A percentile compares a stretch with the other conserved stretches of the same genome.
Conservation (phyloP, 1,284 basidiomycete genomes). For the Caloboletus inedulis region DNA sequence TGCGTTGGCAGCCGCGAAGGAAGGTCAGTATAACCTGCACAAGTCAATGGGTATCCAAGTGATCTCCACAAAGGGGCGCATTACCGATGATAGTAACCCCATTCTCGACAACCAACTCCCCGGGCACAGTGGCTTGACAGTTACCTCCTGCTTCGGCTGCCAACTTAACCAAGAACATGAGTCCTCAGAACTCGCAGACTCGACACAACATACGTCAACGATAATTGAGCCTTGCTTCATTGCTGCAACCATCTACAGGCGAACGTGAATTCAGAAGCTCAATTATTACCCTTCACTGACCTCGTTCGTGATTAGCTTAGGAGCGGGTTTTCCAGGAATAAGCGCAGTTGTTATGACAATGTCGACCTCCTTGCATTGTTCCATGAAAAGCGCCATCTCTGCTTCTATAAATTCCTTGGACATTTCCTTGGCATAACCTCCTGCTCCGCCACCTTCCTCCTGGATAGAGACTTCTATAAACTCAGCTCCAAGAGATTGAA, state of each 20-base stretch:
- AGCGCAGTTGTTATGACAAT: constrained; percentile 83
- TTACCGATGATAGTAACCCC: constrained; percentile 79
- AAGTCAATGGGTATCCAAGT: constrained; percentile 8
- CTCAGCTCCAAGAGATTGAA: constrained; percentile 82
- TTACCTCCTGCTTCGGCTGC: constrained; percentile 85
- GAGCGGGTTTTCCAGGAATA: constrained; percentile 80
- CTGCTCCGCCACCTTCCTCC: constrained; percentile 76
- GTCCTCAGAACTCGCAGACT: not conserved
- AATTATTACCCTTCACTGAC: constrained; percentile 20
- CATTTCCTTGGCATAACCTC: constrained; percentile 89
- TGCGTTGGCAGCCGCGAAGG: constrained; percentile 83
- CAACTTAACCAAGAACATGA: constrained; percentile 35
- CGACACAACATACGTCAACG: constrained; percentile 51
- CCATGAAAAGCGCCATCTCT: constrained; percentile 84
- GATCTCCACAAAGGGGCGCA: constrained; percentile 5
- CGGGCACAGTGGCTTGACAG: constrained; percentile 75
- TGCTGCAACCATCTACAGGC: constrained; percentile 65
- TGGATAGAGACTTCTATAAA: constrained; percentile 75
- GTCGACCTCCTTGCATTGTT: constrained; percentile 83
- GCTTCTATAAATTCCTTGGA: constrained; percentile 86
- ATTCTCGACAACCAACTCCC: constrained; percentile 61
- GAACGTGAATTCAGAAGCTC: constrained; percentile 9
- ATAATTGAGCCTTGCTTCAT: constrained; percentile 88
- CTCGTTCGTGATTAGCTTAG: constrained; percentile 76
- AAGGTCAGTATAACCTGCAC: constrained; percentile 72